Conservation (phyloP, 768 basidiomycete species). For the Boletus insuetus region DNA sequence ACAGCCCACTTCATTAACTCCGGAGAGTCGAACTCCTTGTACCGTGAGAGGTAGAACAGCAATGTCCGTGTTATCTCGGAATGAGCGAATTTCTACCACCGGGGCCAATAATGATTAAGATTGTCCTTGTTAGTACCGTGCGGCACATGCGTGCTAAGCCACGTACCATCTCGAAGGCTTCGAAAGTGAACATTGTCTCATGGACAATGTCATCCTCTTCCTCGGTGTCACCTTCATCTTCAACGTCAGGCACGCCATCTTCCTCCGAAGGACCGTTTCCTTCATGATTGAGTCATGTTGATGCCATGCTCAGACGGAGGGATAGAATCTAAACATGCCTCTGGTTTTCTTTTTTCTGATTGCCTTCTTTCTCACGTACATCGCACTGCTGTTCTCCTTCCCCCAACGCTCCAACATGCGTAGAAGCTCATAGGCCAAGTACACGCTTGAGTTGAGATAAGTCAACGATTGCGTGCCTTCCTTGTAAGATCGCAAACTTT, state of each 20-base stretch:
- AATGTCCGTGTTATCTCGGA: conserved; percentile 84
- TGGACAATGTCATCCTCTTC: conserved; percentile 63
- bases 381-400: conserved; percentile 59
- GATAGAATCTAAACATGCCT: conserved; percentile 37
- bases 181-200: conserved; percentile 91
- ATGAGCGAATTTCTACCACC: conserved; percentile 80
- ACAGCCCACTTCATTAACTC: conserved; percentile 92
- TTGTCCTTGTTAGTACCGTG: conserved; percentile 15
- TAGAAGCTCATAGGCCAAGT: conserved; percentile 82
- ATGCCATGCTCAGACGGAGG: conserved; percentile 13
- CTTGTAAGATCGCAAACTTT: conserved; percentile 74
- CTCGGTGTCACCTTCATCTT: conserved; percentile 58
- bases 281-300: conserved; percentile 18
- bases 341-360: conserved; percentile 52
- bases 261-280: conserved; percentile 46
- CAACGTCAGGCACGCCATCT: conserved; percentile 66
- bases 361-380: conserved; percentile 70
- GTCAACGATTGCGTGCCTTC: conserved; percentile 73
- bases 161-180: conserved; percentile 83
- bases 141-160: conserved; percentile 13
- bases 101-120: conserved; percentile 12
- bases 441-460: conserved; percentile 84
- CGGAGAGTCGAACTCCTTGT: conserved; percentile 69
- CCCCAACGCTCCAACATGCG: conserved; percentile 88
- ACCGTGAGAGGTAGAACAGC: conserved; percentile 76